A percentile compares a stretch with the other conserved stretches of the same genome.
These are phyloP conservation scores for Dipteronia dyeriana DNA, from an alignment of 345 rosid species.

Conservation along the genomic window DNA sequence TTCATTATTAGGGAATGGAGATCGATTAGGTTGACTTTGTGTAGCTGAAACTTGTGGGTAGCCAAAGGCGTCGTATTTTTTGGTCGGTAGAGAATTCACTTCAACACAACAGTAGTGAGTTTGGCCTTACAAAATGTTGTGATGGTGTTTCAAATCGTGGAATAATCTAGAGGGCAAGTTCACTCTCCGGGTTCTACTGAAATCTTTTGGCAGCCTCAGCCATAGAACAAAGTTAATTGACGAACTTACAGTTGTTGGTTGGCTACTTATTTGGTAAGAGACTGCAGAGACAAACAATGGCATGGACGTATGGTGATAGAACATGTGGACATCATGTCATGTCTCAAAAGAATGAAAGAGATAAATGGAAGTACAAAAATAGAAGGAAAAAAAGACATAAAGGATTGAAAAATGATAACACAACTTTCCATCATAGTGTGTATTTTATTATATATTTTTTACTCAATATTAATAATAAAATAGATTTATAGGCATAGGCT, in stretches of 20 bases:
- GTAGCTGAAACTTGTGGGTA: not conserved
- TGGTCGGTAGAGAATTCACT: not conserved
- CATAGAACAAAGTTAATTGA: not conserved
- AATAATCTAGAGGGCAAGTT: not conserved
- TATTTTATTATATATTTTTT: not conserved
- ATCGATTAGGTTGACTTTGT: not conserved
- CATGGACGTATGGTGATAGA: not conserved
- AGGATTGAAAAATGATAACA: not conserved
- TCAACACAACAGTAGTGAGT: not conserved
- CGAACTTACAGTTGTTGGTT: not conserved
- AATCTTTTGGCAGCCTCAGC: not conserved
- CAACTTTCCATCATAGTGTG: not conserved
- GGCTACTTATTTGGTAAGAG: not conserved
- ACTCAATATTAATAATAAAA: not conserved
- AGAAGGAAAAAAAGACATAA: not conserved
- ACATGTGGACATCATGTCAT: not conserved
- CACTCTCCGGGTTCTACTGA: not conserved
- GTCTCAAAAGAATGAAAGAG: not conserved
- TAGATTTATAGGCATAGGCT: not conserved
- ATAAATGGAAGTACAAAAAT: not conserved
- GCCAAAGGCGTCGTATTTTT: not conserved
- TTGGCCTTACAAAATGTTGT: slow-evolving; percentile 6
- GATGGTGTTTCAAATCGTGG: not conserved
- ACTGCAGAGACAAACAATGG: not conserved
- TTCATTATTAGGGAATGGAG: not conserved